These are phyloP conservation scores for Boletus sp. DNA, from an alignment of 1,284 basidiomycete genomes.

Conservation along the genomic window DNA sequence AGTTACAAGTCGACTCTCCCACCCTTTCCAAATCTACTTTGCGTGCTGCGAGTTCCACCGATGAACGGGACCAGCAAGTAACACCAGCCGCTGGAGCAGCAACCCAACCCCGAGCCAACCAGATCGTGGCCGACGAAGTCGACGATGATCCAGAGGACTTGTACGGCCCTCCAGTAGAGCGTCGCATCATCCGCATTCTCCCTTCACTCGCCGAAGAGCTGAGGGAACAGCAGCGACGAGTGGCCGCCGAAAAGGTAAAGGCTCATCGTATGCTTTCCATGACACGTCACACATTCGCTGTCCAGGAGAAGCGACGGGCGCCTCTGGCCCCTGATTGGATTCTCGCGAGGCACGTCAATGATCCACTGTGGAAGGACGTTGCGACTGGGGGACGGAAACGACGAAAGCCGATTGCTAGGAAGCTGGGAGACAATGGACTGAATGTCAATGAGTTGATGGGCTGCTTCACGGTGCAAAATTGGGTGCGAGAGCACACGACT, in stretches of 20 bases:
- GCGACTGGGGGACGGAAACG: constrained; percentile 10
- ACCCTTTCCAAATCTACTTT: not conserved
- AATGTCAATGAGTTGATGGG: constrained; percentile 16
- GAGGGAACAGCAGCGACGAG: constrained; percentile 22
- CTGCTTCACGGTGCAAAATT: constrained; percentile 14
- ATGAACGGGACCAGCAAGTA: not conserved
- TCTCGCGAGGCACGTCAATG: constrained; percentile 18
- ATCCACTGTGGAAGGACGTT: constrained; percentile 21
- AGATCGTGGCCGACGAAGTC: not conserved
- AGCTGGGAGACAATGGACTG: constrained; percentile 18
- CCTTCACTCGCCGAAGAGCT: constrained; percentile 26
- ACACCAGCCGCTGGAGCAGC: not conserved
- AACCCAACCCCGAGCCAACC: not conserved
- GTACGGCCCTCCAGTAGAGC: constrained; percentile 29
- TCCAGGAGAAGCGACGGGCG: constrained; percentile 14
- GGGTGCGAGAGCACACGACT: constrained; percentile 11
- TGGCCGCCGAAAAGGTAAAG: constrained; percentile 19
- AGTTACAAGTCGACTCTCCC: constrained; percentile 13
- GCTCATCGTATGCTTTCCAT: not conserved
- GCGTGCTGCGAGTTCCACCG: not conserved
- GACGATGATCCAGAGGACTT: constrained; percentile 27
- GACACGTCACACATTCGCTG: constrained; percentile 2
- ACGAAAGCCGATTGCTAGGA: constrained; percentile 16
- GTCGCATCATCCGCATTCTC: constrained; percentile 26
- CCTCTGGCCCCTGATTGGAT: constrained; percentile 29